Percentiles rank a stretch among this genome's conserved stretches.
Evolutionary conservation across 805 yeast genomes (phyloP).

Genomic region (Candida caryicola): DNA sequence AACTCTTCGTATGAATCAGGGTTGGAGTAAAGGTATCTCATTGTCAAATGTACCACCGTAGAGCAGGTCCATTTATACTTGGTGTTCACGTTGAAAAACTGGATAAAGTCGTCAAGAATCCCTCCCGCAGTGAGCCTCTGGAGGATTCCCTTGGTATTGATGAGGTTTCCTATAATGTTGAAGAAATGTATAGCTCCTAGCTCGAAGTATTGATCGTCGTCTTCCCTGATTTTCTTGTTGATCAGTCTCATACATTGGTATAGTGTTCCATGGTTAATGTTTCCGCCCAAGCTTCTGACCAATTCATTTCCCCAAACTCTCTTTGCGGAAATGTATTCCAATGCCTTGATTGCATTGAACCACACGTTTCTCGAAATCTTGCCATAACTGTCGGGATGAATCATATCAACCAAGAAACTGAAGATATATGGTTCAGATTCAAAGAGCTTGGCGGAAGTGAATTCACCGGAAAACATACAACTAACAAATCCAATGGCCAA

Average conservation of each 20-base stretch:
- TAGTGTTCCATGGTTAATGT: conserved; percentile 79
- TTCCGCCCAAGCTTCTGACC: conserved; percentile 75
- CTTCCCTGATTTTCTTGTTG: conserved; percentile 46
- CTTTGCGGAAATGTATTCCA: conserved; percentile 66
- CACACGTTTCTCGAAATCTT: conserved; percentile 51
- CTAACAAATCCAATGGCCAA: conserved; percentile 64
- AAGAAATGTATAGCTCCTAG: conserved; percentile 55
- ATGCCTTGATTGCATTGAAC: conserved; percentile 59
- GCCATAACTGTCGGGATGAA: conserved; percentile 58
- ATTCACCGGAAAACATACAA: conserved; percentile 54
- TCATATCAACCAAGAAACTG: conserved; percentile 64
- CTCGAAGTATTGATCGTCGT: conserved; percentile 24
- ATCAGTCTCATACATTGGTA: conserved; percentile 69
- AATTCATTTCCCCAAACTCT: conserved; percentile 74
- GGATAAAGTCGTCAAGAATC: conserved; percentile 59
- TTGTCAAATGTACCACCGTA: conserved; percentile 52
- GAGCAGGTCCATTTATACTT: conserved; percentile 56
- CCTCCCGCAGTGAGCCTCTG: conserved; percentile 73
- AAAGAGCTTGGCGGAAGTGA: conserved; percentile 61
- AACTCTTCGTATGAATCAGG: conserved; percentile 60
- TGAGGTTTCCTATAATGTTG: conserved; percentile 58
- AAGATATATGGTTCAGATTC: conserved; percentile 70
- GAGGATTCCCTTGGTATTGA: conserved; percentile 53
- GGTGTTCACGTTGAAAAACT: conserved; percentile 53
- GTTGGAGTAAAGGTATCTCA: conserved; percentile 41